Conservation (phyloP, 371 early-diverging fungal genomes). For the Lichtheimia corymbifera region DNA sequence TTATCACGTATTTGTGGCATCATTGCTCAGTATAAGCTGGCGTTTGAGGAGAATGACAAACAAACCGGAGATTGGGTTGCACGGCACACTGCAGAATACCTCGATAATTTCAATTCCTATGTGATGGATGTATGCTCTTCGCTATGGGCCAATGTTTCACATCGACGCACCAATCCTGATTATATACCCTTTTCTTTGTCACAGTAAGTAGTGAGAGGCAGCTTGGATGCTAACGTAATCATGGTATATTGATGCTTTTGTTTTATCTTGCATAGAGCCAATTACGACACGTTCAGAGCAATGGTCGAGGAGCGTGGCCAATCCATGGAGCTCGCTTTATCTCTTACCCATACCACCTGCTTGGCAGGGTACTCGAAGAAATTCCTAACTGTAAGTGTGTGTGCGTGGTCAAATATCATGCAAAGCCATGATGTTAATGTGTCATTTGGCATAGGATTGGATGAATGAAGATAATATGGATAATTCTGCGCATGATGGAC, state of each 20-base stretch:
- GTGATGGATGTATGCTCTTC: constrained; percentile 61
- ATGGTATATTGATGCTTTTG: neutral
- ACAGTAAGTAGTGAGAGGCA: constrained; percentile 26
- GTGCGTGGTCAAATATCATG: neutral
- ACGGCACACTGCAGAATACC: constrained; percentile 44
- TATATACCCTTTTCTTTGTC: constrained; percentile 43
- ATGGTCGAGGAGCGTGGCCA: constrained; percentile 36
- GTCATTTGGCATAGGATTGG: constrained; percentile 7
- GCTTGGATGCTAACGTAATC: constrained; percentile 5
- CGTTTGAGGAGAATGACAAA: constrained; percentile 41
- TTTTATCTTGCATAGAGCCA: constrained; percentile 19
- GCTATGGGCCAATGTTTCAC: constrained; percentile 52
- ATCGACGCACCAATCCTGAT: constrained; percentile 37
- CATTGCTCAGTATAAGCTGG: constrained; percentile 45
- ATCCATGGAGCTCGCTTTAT: constrained; percentile 33
- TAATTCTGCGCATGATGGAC: constrained; percentile 17
- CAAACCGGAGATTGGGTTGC: constrained; percentile 30
- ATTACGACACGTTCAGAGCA: constrained; percentile 23
- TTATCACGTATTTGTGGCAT: constrained; percentile 60
- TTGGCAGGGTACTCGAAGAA: constrained; percentile 47
- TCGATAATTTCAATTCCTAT: constrained; percentile 57
- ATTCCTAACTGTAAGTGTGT: constrained; percentile 34
- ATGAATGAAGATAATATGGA: constrained; percentile 15
- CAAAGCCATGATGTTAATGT: neutral
- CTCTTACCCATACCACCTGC: constrained; percentile 49